Evolutionary conservation across 305 asterid genomes (phyloP).

Genomic region (Nicotiana rustica): DNA sequence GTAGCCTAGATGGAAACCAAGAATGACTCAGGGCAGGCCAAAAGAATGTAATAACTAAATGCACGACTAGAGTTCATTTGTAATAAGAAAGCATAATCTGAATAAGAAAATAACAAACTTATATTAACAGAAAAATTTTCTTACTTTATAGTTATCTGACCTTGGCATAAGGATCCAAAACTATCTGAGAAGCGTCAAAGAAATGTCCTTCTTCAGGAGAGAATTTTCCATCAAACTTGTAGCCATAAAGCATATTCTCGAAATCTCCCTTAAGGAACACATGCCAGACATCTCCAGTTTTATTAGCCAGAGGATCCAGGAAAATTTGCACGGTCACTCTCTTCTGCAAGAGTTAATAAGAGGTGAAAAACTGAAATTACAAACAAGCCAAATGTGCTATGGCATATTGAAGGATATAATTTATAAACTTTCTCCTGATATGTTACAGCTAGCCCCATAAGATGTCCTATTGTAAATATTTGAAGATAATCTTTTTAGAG

Average conservation of each 20-base stretch:
- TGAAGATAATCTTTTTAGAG: background rate
- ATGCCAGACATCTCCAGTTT: conserved; percentile 98
- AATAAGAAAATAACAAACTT: conserved; percentile 9
- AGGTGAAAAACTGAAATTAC: conserved; percentile 14
- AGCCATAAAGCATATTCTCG: conserved; percentile 79
- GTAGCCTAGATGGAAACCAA: conserved; percentile 63
- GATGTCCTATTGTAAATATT: background rate
- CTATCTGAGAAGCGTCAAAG: conserved; percentile 73
- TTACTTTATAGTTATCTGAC: conserved; percentile 50
- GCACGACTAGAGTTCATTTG: background rate
- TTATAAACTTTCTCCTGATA: background rate
- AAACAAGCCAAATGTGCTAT: conserved; percentile 22
- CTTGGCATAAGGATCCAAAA: conserved; percentile 96
- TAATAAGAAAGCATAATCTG: background rate
- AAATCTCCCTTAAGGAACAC: conserved; percentile 84
- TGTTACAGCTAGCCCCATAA: background rate
- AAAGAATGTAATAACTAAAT: conserved; percentile 11
- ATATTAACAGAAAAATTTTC: conserved; percentile 5
- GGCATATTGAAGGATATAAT: background rate
- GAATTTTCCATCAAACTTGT: conserved; percentile 74
- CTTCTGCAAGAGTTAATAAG: conserved; percentile 58
- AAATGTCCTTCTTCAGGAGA: conserved; percentile 84
- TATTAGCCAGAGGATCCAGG: conserved; percentile 71
- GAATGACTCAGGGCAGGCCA: conserved; percentile 21
- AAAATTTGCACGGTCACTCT: conserved; percentile 78